Evolutionary conservation across 139 green algal genomes (phyloP), one percentile per base, ranked within the genome.

Genomic region (Chlamydomonas sp.): DNA sequence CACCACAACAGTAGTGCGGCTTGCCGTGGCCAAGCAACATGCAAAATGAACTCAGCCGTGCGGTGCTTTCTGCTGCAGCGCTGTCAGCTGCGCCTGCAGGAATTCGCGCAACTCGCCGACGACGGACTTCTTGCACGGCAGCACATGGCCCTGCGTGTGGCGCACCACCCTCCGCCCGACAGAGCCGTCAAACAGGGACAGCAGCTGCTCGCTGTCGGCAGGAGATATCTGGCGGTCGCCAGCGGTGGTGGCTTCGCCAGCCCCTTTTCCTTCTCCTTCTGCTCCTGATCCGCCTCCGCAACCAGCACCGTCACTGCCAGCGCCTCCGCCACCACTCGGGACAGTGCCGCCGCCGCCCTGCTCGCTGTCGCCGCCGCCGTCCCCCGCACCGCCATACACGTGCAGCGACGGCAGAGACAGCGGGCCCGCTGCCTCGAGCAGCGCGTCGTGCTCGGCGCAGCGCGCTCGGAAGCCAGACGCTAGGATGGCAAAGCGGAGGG

Each of bases 131-230:
- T 66, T 66, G 59, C 59, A 43, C 13, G 59, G 59, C 31, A 66
- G 31, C 20, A 66, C 29, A 30, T 66, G 59, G 8, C 59, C 59
- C 26, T 66, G 59, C 31, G 31, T 33, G 20, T 66, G 59, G 10
- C 59, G 31, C 33, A 66, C 59, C 5, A 73, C 69, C 3, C 60
- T 62, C 64, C 75, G 61, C 64, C 13, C 43, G 78, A 33, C 59
- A 84, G 54, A 39, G 89, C 63, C 33, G 74, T 78, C 43, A 90
- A 79, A 74, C 83, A 87, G 59, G 6, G 22, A 10, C 5, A 39
- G 31, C 59, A 66, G 33, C 59, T 4, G 16, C 33, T 66, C 59
- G 33, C 59, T 66, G 31, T 66, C 59, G 20, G 31, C 59, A 43
- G 59, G 31, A 4, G 4, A 24, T 13, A 66, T 39, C 33, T 66